phyloP scores from a whole-genome alignment of 768 basidiomycete species.

The Calocera cornea region DNA sequence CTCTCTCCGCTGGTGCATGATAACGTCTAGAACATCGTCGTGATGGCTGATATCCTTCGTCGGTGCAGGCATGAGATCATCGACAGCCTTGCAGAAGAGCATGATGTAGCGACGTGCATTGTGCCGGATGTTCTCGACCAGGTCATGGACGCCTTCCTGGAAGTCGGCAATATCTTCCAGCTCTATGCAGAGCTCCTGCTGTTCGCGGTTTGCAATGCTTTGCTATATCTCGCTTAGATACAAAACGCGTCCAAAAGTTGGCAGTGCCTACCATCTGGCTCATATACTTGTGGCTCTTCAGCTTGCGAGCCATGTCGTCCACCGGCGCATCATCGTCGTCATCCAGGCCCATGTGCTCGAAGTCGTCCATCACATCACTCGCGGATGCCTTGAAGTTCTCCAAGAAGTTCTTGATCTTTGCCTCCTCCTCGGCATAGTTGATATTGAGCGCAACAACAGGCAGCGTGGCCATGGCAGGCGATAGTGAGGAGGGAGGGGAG shows the following conservation, averaged over 20 bases:
- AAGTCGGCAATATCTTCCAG: slow-evolving; percentile 76
- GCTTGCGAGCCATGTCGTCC: slow-evolving; percentile 23
- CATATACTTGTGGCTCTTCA: slow-evolving; percentile 51
- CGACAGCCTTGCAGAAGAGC: slow-evolving; percentile 81
- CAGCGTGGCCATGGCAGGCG: slow-evolving; percentile 14
- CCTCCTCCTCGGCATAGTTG: slow-evolving; percentile 62
- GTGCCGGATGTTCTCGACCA: slow-evolving; percentile 62
- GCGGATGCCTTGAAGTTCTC: slow-evolving; percentile 42
- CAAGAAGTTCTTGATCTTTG: slow-evolving; percentile 55
- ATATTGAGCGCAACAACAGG: slow-evolving; percentile 31
- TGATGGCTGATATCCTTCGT: slow-evolving; percentile 82
- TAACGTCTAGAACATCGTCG: slow-evolving; percentile 92
- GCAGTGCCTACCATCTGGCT: slow-evolving; percentile 51
- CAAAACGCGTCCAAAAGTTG: neutral
- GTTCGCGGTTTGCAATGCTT: slow-evolving; percentile 85
- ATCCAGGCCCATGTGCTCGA: slow-evolving; percentile 58
- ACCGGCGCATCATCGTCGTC: slow-evolving; percentile 29
- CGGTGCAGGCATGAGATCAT: slow-evolving; percentile 75
- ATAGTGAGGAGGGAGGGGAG: neutral
- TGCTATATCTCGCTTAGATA: slow-evolving; percentile 39
- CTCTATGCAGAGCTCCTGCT: slow-evolving; percentile 77
- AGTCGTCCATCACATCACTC: slow-evolving; percentile 51
- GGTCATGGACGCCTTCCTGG: slow-evolving; percentile 51
- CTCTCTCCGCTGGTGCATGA: slow-evolving; percentile 83
- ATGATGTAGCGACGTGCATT: slow-evolving; percentile 85